Conservation (phyloP, 345 rosid species). For the Salix udensis region DNA sequence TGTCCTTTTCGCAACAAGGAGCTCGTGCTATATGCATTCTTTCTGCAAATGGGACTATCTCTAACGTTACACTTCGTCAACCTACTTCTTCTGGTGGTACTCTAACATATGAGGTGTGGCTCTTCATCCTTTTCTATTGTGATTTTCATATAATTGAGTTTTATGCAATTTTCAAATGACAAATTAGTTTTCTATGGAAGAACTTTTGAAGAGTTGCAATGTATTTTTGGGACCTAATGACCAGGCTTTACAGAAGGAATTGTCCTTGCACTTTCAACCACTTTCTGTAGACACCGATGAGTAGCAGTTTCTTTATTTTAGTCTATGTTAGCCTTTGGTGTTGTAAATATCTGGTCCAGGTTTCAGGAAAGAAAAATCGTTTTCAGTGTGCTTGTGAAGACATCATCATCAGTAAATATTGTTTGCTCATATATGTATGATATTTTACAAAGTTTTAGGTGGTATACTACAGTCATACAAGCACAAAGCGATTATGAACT, state of each 20-base stretch:
- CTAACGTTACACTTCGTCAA: constrained; percentile 86
- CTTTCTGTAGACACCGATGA: background rate
- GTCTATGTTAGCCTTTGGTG: background rate
- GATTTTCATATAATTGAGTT: background rate
- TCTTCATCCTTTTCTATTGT: constrained; percentile 6
- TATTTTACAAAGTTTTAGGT: background rate
- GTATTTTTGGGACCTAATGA: background rate
- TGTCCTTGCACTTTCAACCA: background rate
- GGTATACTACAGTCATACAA: background rate
- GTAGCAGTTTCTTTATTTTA: background rate
- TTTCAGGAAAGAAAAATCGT: too few relatives aligned
- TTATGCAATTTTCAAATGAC: background rate
- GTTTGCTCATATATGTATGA: too few relatives aligned
- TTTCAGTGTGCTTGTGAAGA: too few relatives aligned
- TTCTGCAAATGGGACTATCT: constrained; percentile 79
- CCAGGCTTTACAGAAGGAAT: background rate
- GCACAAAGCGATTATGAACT: background rate
- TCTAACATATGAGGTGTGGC: constrained; percentile 78
- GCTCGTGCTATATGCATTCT: constrained; percentile 82
- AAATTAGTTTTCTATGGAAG: background rate
- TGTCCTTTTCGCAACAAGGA: constrained; percentile 84
- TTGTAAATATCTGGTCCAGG: background rate
- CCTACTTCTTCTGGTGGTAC: constrained; percentile 85
- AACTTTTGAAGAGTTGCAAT: background rate
- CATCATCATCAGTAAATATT: too few relatives aligned